Evolutionary conservation across 352 stramenopile species (phyloP), one percentile per base, ranked within the genome.

Genomic region (Phytophthora pluvialis): DNA sequence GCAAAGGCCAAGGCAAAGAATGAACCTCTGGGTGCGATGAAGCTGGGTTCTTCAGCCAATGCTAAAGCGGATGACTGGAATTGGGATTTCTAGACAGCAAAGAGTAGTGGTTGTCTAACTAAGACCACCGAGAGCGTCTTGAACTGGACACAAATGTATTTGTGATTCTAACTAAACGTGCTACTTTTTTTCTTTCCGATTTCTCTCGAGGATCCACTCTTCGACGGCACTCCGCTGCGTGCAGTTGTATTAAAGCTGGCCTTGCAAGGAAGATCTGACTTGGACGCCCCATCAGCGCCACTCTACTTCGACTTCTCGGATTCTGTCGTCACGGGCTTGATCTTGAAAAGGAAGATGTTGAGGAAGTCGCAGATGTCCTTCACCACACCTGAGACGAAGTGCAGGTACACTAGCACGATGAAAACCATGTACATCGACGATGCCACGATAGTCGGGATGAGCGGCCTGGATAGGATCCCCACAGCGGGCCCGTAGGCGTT

Each of bases 361-460:
- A 96, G 77, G 71, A 92, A 91, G 63, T 90, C 75, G 63, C 88
- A 94, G 39, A 96, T 96, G 64, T 94, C 86, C 61, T 81, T 85
- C 47, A 96, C 84, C 16, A 94, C 88, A 68, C 86, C 74, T 18
- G 76, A 77, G 12, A 96, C 83, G 50, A 89, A 96, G 72, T 96
- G 83, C 40, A 91, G 51, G 67, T 96, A 96, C 5, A 94, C 73
- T 12, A 76, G 61, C 42, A 84, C 51, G 62, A 94, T 92, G 70
- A 89, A 84, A n/a, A 88, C 55, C 46, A 81, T 69, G 69, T 94
- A 96, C 64, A 88, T 61, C 44, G 70, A 72, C 31, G 86, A 85
- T 26, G 86, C 84, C 55, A 90, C 39, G 48, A 96, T 79, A 32
- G 86, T 88, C 18, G 75, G 76, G 38, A 95, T 67, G 40, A 88